A percentile compares a stretch with the other conserved stretches of the same genome.
Evolutionary conservation across 2,329 filamentous ascomycete genomes (phyloP).

Genomic region (Pyrenophora tritici-repentis): DNA sequence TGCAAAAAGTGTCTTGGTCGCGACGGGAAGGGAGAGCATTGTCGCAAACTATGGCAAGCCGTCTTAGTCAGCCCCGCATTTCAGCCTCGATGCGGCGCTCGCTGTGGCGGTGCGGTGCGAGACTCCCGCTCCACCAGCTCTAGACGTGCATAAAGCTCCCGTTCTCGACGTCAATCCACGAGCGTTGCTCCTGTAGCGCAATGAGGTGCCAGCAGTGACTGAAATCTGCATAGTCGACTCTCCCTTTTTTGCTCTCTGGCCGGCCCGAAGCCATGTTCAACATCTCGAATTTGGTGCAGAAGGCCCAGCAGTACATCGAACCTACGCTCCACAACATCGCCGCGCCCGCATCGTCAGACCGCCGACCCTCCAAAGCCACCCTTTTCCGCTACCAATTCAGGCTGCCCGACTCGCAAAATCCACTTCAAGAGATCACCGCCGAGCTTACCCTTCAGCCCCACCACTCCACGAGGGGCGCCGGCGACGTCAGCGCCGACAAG

Average conservation of each 20-base stretch:
- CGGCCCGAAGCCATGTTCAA: constrained; percentile 49
- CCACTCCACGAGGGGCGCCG: constrained; percentile 57
- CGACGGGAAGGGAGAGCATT: too few species aligned
- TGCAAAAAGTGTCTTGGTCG: too few species aligned
- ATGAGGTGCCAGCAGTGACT: constrained; percentile 32
- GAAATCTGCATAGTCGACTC: constrained; percentile 20
- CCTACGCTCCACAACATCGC: constrained; percentile 70
- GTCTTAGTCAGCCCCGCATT: constrained; percentile 14
- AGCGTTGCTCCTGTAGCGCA: constrained; percentile 23
- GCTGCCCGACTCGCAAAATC: constrained; percentile 87
- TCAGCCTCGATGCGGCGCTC: constrained; percentile 16
- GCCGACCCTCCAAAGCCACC: constrained; percentile 84
- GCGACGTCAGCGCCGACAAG: constrained; percentile 58
- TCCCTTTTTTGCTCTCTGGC: constrained; percentile 17
- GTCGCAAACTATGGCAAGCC: not conserved
- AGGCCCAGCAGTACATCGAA: constrained; percentile 94
- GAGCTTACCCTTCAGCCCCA: constrained; percentile 84
- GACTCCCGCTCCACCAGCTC: constrained; percentile 10
- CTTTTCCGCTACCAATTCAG: constrained; percentile 97
- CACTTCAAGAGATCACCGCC: constrained; percentile 93
- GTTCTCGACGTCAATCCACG: constrained; percentile 19
- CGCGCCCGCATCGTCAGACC: constrained; percentile 70
- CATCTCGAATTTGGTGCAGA: constrained; percentile 84
- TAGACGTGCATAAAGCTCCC: constrained; percentile 19
- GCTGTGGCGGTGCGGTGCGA: constrained; percentile 15